These are phyloP conservation scores for Dendrobium chrysotoxum DNA, from an alignment of 106 monocot species.

Conservation along the genomic window DNA sequence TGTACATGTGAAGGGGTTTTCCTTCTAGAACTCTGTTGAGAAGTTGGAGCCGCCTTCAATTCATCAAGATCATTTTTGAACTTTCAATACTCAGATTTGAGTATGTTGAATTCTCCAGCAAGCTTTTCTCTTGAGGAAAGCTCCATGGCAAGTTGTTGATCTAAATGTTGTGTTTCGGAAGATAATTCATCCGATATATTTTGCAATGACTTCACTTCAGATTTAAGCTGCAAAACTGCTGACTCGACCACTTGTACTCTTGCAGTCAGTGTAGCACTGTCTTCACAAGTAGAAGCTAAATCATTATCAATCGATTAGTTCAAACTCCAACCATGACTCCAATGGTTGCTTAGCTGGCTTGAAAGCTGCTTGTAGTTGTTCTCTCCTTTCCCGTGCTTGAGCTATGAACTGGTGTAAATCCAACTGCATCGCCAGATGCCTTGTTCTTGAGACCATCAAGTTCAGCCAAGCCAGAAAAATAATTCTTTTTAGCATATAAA, in stretches of 20 bases:
- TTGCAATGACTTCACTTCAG: constrained; percentile 82
- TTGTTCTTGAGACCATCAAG: constrained; percentile 22
- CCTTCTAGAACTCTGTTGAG: constrained; percentile 16
- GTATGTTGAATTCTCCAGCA: too few relatives aligned
- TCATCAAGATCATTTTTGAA: constrained; percentile 41
- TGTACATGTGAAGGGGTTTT: constrained; percentile 1
- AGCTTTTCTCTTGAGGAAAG: too few relatives aligned
- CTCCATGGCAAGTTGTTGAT: too few relatives aligned
- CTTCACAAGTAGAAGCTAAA: constrained; percentile 47
- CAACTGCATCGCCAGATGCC: constrained; percentile 20
- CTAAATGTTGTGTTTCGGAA: too few relatives aligned
- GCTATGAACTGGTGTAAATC: constrained; percentile 26
- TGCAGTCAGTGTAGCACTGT: not conserved
- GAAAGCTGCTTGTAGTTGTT: not conserved
- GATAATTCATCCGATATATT: constrained; percentile 32
- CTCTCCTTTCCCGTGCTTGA: constrained; percentile 24
- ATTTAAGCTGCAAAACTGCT: constrained; percentile 64
- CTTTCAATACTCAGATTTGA: too few relatives aligned
- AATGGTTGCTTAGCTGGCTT: not conserved
- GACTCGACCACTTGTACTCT: constrained; percentile 60
- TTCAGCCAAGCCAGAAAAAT: constrained; percentile 9
- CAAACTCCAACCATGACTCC: constrained; percentile 65
- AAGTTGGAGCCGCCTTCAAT: constrained; percentile 36
- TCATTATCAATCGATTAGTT: constrained; percentile 65
- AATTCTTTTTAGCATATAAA: constrained; percentile 67